phyloP scores from a whole-genome alignment of 352 stramenopile species.

The Globisporangium barbulae region DNA sequence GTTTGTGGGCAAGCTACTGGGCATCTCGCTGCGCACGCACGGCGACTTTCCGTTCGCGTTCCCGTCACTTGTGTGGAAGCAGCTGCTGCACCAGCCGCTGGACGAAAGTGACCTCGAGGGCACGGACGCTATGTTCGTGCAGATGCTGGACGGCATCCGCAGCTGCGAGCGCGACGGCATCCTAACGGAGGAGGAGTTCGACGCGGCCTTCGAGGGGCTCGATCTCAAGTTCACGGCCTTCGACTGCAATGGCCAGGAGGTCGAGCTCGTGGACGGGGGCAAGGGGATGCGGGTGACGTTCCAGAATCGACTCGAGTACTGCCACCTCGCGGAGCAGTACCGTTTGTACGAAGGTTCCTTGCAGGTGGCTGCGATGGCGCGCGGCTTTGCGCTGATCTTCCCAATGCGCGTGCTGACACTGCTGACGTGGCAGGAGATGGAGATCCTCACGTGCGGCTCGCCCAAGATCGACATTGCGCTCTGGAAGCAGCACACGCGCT shows the following conservation, averaged over 20 bases:
- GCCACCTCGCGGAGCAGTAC: constrained; percentile 67
- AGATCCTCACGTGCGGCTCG: constrained; percentile 89
- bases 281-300: constrained; percentile 69
- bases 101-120: constrained; percentile 81
- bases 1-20: constrained; percentile 93
- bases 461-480: constrained; percentile 90
- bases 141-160: constrained; percentile 87
- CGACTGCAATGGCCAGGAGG: constrained; percentile 78
- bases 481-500: constrained; percentile 82
- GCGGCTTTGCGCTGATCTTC: constrained; percentile 83
- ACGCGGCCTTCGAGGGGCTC: constrained; percentile 69
- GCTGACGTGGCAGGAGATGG: constrained; percentile 89
- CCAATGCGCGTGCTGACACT: constrained; percentile 85
- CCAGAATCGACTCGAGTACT: constrained; percentile 85
- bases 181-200: constrained; percentile 73
- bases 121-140: constrained; percentile 88
- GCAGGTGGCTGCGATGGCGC: constrained; percentile 73
- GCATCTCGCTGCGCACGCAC: constrained; percentile 91
- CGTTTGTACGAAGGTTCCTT: constrained; percentile 73
- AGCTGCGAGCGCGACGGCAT: constrained; percentile 84
- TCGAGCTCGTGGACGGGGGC: constrained; percentile 81
- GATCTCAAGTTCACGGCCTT: constrained; percentile 81
- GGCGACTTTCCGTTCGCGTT: constrained; percentile 92
- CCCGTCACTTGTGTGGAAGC: constrained; percentile 93
- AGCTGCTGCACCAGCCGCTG: constrained; percentile 80